Evolutionary conservation across 2,329 filamentous ascomycete genomes (phyloP).

Genomic region (Aspergillus intermedius): DNA sequence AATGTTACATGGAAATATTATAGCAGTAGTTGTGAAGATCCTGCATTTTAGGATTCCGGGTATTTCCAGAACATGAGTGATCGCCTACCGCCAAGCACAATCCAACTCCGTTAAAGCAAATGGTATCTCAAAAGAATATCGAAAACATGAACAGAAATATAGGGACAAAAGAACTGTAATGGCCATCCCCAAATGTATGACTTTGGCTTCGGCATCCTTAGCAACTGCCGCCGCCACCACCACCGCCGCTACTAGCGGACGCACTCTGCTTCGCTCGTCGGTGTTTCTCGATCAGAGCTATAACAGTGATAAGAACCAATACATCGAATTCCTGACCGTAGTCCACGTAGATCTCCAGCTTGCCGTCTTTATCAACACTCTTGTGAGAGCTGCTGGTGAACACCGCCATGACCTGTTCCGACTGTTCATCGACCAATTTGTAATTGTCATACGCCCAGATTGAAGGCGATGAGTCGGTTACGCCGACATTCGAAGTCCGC

Average conservation of each 20-base stretch:
- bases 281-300: constrained; percentile 21
- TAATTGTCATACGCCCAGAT: constrained; percentile 20
- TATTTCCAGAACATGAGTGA: too few species aligned
- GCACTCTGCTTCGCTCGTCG: constrained; percentile 11
- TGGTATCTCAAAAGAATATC: not conserved
- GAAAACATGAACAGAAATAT: not conserved
- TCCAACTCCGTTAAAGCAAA: not conserved
- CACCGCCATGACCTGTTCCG: constrained; percentile 21
- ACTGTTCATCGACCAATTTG: constrained; percentile 30
- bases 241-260: constrained; percentile 5
- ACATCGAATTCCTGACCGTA: constrained; percentile 24
- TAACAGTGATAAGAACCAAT: constrained; percentile 22
- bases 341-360: constrained; percentile 22
- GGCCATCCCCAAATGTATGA: too few species aligned
- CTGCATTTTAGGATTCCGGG: too few species aligned
- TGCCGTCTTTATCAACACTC: constrained; percentile 25
- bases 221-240: constrained; percentile 8
- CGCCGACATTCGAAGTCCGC: constrained; percentile 22
- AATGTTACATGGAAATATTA: too few species aligned
- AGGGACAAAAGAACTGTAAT: not conserved
- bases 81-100: not conserved
- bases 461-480: constrained; percentile 17
- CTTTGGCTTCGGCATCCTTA: constrained; percentile 1
- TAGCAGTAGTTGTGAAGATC: too few species aligned
- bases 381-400: constrained; percentile 21